A percentile compares a stretch with the other conserved stretches of the same genome.
phyloP scores from a whole-genome alignment of 176 grass and related monocot species.

The Phoenix dactylifera region DNA sequence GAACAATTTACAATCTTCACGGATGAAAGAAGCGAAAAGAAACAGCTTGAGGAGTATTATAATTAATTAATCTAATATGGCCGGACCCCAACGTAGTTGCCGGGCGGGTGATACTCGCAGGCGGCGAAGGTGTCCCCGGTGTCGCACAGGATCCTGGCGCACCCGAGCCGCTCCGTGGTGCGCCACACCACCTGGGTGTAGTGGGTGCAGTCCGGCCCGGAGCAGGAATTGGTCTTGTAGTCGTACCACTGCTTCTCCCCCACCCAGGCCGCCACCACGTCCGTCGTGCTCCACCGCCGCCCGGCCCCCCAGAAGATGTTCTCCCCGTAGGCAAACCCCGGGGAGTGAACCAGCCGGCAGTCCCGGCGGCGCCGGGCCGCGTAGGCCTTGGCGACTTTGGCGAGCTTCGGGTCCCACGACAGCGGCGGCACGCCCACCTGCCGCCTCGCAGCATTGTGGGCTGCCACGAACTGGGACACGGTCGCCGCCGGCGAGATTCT shows the following conservation, averaged over 20 bases:
- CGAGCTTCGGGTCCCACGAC: neutral
- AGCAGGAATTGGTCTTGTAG: conserved; percentile 6
- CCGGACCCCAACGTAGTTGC: neutral
- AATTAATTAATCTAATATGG: neutral
- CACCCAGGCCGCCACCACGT: conserved; percentile 7
- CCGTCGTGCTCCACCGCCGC: neutral
- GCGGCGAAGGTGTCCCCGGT: conserved; percentile 13
- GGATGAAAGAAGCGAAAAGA: too few species aligned
- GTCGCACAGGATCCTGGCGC: too few species aligned
- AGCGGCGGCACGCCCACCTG: neutral
- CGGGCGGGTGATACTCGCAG: conserved; percentile 5
- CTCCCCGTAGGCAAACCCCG: conserved; percentile 8
- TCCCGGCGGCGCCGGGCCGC: neutral
- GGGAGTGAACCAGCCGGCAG: conserved; percentile 11
- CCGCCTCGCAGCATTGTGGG: neutral
- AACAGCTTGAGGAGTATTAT: too few species aligned
- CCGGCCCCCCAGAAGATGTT: conserved; percentile 19
- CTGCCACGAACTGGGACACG: neutral
- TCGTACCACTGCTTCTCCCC: neutral
- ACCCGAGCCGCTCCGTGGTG: neutral
- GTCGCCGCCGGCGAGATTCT: too few species aligned
- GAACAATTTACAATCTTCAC: too few species aligned
- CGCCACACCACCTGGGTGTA: conserved; percentile 26
- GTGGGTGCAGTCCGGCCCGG: conserved; percentile 7
- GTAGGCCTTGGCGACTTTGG: neutral